Conservation (phyloP, 2,329 filamentous ascomycete genomes). For the Coleophoma crateriformis region DNA sequence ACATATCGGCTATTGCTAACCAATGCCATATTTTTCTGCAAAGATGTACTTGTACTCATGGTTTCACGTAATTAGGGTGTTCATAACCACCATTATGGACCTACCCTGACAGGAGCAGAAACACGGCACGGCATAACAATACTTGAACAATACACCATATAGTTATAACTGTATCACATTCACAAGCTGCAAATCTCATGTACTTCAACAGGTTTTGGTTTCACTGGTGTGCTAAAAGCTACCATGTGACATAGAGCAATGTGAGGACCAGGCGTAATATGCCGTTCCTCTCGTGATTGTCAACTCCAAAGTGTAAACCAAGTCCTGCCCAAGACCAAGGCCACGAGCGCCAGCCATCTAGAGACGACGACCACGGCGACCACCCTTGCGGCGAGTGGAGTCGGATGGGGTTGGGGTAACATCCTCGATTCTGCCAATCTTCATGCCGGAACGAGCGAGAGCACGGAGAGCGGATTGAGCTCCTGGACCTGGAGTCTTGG, state of each 20-base stretch:
- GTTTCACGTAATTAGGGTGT: too few relatives aligned
- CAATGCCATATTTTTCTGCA: too few relatives aligned
- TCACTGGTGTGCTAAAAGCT: slow-evolving; percentile 25
- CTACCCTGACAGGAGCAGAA: too few relatives aligned
- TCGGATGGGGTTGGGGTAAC: slow-evolving; percentile 98
- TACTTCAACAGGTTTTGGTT: slow-evolving; percentile 8
- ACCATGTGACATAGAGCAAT: slow-evolving; percentile 45
- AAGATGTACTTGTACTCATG: too few relatives aligned
- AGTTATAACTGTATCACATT: too few relatives aligned
- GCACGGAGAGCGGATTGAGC: slow-evolving; percentile 98
- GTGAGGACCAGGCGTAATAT: slow-evolving; percentile 57
- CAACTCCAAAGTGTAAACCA: slow-evolving; percentile 53
- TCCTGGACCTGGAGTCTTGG: slow-evolving; percentile 99
- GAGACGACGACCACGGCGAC: slow-evolving; percentile 99
- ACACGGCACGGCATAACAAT: too few relatives aligned
- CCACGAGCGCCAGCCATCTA: slow-evolving; percentile 45
- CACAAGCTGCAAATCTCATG: too few relatives aligned
- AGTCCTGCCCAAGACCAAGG: slow-evolving; percentile 27
- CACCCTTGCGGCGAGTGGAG: slow-evolving; percentile 99
- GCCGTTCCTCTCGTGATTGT: slow-evolving; percentile 72
- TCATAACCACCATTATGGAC: too few relatives aligned
- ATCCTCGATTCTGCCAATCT: slow-evolving; percentile 99
- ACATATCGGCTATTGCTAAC: too few relatives aligned
- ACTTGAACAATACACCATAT: too few relatives aligned
- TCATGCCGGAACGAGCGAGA: slow-evolving; percentile 98